Evolutionary conservation across 2,329 filamentous ascomycete species (phyloP).

Genomic region (Scedosporium minutisporum): DNA sequence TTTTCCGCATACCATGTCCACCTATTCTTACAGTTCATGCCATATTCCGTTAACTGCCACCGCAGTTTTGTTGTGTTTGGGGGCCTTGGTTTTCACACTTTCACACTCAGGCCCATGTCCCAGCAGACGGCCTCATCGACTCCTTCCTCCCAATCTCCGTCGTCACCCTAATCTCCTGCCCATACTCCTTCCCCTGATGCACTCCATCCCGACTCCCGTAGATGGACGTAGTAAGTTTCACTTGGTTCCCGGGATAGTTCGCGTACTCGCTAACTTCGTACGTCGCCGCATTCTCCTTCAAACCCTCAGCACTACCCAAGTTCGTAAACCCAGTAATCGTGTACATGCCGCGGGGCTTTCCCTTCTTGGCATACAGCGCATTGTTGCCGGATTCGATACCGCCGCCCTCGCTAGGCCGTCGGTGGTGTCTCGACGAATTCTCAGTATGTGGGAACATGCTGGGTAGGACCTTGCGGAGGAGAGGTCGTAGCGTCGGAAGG

Average conservation of each 20-base stretch:
- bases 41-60: too few species aligned
- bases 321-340: background rate
- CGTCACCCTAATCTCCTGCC: background rate
- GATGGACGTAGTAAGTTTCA: background rate
- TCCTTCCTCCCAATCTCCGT: constrained; percentile 2
- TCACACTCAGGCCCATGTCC: too few species aligned
- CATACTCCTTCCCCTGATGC: background rate
- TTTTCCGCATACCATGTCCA: too few species aligned
- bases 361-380: background rate
- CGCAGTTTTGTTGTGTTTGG: too few species aligned
- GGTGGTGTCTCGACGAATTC: background rate
- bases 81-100: too few species aligned
- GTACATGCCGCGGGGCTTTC: background rate
- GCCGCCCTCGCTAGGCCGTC: background rate
- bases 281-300: constrained; percentile 2
- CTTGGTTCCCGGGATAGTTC: background rate
- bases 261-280: background rate
- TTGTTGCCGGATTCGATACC: background rate
- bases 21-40: too few species aligned
- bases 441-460: background rate
- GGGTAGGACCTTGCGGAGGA: constrained; percentile 12
- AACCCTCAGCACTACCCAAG: background rate
- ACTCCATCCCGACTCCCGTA: background rate
- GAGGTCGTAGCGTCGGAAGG: constrained; percentile 26
- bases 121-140: background rate